Evolutionary conservation across 1,284 basidiomycete genomes (phyloP).

Genomic region (Filobasidium uniguttulatum): DNA sequence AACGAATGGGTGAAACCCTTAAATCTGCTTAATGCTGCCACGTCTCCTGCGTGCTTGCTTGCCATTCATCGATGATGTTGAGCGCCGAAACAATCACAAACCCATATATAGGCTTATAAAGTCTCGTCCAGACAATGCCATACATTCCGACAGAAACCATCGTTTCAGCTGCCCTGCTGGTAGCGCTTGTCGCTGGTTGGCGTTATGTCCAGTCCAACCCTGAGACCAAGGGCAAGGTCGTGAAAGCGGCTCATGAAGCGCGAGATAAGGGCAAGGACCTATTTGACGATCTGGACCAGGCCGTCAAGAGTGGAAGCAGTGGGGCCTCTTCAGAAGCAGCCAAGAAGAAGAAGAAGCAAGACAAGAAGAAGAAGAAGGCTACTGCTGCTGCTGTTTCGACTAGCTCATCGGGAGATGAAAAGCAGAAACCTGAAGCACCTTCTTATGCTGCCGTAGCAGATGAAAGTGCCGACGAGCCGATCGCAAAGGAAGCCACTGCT

Average conservation of each 20-base stretch:
- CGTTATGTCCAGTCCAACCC: constrained; percentile 9
- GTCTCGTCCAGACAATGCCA: no score
- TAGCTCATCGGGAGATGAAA: no score
- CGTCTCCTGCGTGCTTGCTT: no score
- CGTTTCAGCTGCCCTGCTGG: constrained; percentile 10
- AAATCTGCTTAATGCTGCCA: no score
- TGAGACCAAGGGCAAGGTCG: not conserved
- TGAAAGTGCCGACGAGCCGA: not conserved
- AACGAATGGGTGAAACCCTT: no score
- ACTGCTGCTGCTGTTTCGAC: not conserved
- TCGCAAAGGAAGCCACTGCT: not conserved
- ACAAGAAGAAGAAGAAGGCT: constrained; percentile 8
- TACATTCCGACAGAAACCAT: constrained; percentile 11
- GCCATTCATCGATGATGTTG: no score
- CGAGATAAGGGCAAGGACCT: constrained; percentile 1
- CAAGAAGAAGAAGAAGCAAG: not conserved
- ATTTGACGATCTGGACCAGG: no score
- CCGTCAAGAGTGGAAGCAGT: no score
- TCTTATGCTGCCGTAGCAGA: not conserved
- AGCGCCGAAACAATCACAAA: no score
- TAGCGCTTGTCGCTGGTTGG: constrained; percentile 10
- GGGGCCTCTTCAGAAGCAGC: not conserved
- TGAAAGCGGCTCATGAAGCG: no score
- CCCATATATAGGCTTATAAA: no score
- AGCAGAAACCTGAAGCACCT: not conserved